phyloP scores from a whole-genome alignment of 192 early-diverging fungal species.

The Tieghemiomyces parasiticus region DNA sequence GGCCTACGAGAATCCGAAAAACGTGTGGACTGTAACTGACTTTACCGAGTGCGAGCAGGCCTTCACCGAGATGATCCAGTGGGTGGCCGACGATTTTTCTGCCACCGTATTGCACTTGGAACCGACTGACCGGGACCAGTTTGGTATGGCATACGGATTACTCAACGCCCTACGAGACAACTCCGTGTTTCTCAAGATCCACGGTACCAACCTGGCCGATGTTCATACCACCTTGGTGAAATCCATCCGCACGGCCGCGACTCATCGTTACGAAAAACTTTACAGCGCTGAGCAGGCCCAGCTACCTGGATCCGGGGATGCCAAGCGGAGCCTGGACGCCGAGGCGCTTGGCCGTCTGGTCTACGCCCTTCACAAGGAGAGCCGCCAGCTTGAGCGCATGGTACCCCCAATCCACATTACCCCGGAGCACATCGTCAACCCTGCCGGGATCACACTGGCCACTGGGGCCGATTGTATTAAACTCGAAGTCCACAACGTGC shows the following conservation, averaged over 20 bases:
- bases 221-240: not conserved
- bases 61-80: not conserved
- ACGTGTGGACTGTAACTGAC: not conserved
- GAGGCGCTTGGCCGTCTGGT: not conserved
- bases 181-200: not conserved
- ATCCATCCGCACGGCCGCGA: not conserved
- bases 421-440: not conserved
- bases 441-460: not conserved
- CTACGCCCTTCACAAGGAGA: not conserved
- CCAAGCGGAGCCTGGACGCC: too few relatives aligned
- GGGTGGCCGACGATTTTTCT: not conserved
- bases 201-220: too few relatives aligned
- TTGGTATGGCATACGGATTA: not conserved
- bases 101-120: not conserved
- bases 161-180: not conserved
- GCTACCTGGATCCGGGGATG: not conserved
- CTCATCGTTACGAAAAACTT: not conserved
- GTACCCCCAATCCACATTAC: not conserved
- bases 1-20: not conserved
- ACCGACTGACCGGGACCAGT: not conserved
- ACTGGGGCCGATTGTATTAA: not conserved
- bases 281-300: not conserved
- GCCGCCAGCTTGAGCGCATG: not conserved
- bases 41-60: not conserved
- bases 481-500: constrained; percentile 7